phyloP scores from a whole-genome alignment of 305 asterid genomes.

The Petunia hybrid region DNA sequence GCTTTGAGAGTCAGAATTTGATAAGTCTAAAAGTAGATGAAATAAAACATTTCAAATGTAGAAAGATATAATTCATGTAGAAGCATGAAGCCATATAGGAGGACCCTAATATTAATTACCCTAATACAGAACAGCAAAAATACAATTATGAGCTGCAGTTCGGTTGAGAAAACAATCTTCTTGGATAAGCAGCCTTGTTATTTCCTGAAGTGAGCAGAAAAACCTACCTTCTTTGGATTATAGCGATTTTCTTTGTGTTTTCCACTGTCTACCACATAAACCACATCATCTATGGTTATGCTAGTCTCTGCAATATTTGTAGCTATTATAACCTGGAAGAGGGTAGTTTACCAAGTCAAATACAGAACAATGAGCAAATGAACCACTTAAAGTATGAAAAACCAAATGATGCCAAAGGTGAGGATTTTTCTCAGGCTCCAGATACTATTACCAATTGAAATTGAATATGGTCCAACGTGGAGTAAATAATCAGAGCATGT shows the following conservation, averaged over 20 bases:
- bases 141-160: constrained; percentile 1
- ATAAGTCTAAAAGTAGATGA: constrained; percentile 13
- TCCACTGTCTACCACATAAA: constrained; percentile 94
- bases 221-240: constrained; percentile 83
- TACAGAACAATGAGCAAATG: constrained; percentile 12
- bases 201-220: constrained; percentile 15
- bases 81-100: constrained; percentile 10
- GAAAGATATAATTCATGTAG: neutral
- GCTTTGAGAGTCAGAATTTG: neutral
- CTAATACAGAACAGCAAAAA: neutral
- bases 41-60: neutral
- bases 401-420: constrained; percentile 12
- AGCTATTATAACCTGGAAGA: constrained; percentile 82
- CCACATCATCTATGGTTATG: constrained; percentile 95
- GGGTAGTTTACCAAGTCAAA: constrained; percentile 25
- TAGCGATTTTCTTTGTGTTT: constrained; percentile 96
- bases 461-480: neutral
- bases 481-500: constrained; percentile 16
- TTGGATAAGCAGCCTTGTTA: constrained; percentile 5
- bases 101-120: neutral
- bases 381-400: constrained; percentile 19
- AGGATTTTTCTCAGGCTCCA: neutral
- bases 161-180: constrained; percentile 12
- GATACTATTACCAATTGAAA: neutral
- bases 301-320: constrained; percentile 99